phyloP scores from a whole-genome alignment of 2,329 filamentous ascomycete species.

The Aspergillus sp. region DNA sequence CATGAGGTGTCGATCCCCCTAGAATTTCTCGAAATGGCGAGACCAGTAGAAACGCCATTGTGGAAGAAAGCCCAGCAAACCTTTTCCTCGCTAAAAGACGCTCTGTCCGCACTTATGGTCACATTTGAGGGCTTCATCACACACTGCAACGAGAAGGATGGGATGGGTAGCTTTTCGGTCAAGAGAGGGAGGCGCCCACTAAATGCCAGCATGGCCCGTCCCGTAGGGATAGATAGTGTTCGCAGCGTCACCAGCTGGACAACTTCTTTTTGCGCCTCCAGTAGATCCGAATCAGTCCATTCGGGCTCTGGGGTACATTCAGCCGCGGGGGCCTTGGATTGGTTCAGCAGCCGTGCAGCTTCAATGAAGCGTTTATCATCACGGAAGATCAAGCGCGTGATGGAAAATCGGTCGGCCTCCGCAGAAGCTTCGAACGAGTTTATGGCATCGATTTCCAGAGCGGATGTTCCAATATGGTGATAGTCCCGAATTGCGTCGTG shows the following conservation, averaged over 20 bases:
- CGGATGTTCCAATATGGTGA: conserved; percentile 69
- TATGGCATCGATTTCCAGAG: conserved; percentile 53
- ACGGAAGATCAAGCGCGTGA: conserved; percentile 85
- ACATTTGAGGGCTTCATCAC: conserved; percentile 90
- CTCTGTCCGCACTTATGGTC: conserved; percentile 89
- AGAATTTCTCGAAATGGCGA: conserved; percentile 86
- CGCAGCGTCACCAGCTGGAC: conserved; percentile 84
- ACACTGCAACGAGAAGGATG: conserved; percentile 89
- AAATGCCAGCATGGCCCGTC: conserved; percentile 85
- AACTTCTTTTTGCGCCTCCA: conserved; percentile 90
- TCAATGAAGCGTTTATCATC: conserved; percentile 90
- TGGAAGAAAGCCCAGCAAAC: conserved; percentile 99
- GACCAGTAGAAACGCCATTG: conserved; percentile 87
- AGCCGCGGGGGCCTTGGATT: conserved; percentile 77
- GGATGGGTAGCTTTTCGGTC: conserved; percentile 87
- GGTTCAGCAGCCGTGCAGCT: conserved; percentile 82
- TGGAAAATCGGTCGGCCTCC: conserved; percentile 79
- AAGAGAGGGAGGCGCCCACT: conserved; percentile 84
- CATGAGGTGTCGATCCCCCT: conserved; percentile 97
- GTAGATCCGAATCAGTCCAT: conserved; percentile 82
- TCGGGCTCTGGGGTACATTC: conserved; percentile 74
- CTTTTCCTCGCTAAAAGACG: conserved; percentile 89
- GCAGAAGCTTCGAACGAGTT: conserved; percentile 76
- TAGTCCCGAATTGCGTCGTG: conserved; percentile 75
- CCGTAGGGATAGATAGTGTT: conserved; percentile 85